Percentiles rank a stretch among this genome's conserved stretches.
phyloP scores from a whole-genome alignment of 1,284 basidiomycete genomes.

The Rhodotorula glutinis region DNA sequence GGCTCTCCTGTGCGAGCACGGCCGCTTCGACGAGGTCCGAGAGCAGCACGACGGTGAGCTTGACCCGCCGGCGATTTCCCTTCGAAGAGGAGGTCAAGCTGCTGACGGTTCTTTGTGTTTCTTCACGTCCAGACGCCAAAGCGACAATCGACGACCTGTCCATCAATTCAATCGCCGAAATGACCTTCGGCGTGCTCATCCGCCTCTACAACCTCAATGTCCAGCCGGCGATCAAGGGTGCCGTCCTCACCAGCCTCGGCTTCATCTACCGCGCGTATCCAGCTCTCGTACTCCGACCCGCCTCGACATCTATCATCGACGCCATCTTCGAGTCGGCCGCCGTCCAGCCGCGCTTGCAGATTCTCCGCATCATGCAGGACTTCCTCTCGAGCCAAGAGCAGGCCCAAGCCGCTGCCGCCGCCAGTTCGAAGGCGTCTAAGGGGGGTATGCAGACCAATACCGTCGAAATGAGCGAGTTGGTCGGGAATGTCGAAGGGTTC shows the following conservation, averaged over 20 bases:
- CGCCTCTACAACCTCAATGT: slow-evolving; percentile 64
- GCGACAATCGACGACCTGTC: slow-evolving; percentile 58
- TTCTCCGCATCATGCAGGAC: slow-evolving; percentile 85
- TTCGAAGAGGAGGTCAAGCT: no score
- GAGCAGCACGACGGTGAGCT: slow-evolving; percentile 14
- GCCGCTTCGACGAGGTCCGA: slow-evolving; percentile 75
- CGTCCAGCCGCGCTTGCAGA: slow-evolving; percentile 56
- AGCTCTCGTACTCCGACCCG: slow-evolving; percentile 73
- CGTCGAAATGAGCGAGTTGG: slow-evolving; percentile 59
- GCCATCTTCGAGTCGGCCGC: slow-evolving; percentile 69
- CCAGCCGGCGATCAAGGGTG: slow-evolving; percentile 58
- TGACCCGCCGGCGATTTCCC: no score
- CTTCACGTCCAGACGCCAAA: slow-evolving; percentile 11
- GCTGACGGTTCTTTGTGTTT: no score
- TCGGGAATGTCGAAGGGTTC: slow-evolving; percentile 89
- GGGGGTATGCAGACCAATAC: neutral
- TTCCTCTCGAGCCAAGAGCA: slow-evolving; percentile 63
- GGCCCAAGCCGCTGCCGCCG: slow-evolving; percentile 47
- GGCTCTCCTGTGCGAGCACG: slow-evolving; percentile 79
- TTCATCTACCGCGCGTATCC: slow-evolving; percentile 91
- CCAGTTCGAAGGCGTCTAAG: slow-evolving; percentile 47
- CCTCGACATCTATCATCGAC: slow-evolving; percentile 82
- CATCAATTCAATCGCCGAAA: slow-evolving; percentile 70
- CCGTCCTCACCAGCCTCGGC: slow-evolving; percentile 72
- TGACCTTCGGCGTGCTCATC: slow-evolving; percentile 71